Percentiles rank a stretch among this genome's conserved stretches.
Conservation (phyloP, 208 protist genomes). For the Wallacemonas sp. region DNA sequence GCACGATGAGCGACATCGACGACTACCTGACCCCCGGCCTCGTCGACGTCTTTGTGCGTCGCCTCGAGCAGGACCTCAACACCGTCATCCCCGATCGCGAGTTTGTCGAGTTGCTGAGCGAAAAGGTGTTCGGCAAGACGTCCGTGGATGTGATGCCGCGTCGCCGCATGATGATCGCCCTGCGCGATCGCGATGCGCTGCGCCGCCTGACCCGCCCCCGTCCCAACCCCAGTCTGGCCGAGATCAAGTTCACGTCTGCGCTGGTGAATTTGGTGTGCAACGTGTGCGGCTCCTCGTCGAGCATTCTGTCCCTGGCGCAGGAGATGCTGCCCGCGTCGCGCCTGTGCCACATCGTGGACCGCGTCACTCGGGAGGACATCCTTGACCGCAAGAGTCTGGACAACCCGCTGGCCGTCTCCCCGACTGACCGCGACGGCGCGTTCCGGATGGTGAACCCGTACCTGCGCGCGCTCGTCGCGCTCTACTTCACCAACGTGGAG, state of each 20-base stretch:
- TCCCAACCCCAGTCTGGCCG: slow-evolving; percentile 18
- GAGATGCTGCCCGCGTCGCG: slow-evolving; percentile 44
- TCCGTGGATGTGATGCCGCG: slow-evolving; percentile 44
- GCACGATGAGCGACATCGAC: slow-evolving; percentile 49
- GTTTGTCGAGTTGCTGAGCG: slow-evolving; percentile 61
- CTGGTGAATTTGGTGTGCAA: slow-evolving; percentile 76
- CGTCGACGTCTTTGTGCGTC: slow-evolving; percentile 34
- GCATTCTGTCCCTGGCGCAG: slow-evolving; percentile 62
- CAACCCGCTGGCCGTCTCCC: neutral
- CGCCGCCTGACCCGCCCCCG: slow-evolving; percentile 33
- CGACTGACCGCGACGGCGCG: slow-evolving; percentile 1
- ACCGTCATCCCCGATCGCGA: slow-evolving; percentile 52
- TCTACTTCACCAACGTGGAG: slow-evolving; percentile 60
- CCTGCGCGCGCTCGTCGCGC: slow-evolving; percentile 54
- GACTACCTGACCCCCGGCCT: slow-evolving; percentile 59
- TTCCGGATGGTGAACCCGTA: slow-evolving; percentile 67
- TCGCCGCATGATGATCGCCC: slow-evolving; percentile 66
- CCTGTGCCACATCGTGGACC: slow-evolving; percentile 33
- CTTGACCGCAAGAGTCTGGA: slow-evolving; percentile 22
- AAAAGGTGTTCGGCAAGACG: slow-evolving; percentile 54
- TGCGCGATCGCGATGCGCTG: slow-evolving; percentile 61
- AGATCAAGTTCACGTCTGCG: slow-evolving; percentile 56
- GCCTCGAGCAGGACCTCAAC: slow-evolving; percentile 46
- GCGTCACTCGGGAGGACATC: slow-evolving; percentile 24
- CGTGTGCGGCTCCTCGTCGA: slow-evolving; percentile 54